These are phyloP conservation scores for Panicum miliaceum DNA, from an alignment of 176 grass and related monocot genomes.

Conservation along the genomic window DNA sequence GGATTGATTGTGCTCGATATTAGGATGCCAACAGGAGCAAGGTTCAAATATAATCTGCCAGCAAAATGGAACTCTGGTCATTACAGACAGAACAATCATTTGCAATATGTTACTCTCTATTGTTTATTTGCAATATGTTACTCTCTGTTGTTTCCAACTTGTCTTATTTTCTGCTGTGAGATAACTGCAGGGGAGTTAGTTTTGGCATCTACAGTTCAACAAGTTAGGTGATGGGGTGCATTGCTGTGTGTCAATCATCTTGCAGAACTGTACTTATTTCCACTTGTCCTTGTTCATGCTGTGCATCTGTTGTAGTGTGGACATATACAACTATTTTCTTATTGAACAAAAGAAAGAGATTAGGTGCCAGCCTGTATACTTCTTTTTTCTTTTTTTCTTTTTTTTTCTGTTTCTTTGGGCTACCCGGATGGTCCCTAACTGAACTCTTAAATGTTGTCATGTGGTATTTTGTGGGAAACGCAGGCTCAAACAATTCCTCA, in stretches of 20 bases:
- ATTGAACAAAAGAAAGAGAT: constrained; percentile 14
- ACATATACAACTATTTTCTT: constrained; percentile 33
- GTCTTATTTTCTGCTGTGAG: not conserved
- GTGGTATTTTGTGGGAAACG: constrained; percentile 32
- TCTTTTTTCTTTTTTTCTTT: constrained; percentile 15
- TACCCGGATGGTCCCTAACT: constrained; percentile 31
- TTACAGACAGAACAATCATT: not conserved
- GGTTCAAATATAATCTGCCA: not conserved
- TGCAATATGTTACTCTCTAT: not conserved
- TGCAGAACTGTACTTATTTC: constrained; percentile 40
- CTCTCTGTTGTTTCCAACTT: constrained; percentile 4
- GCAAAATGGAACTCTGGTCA: not conserved
- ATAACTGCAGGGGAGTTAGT: not conserved
- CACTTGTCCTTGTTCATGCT: constrained; percentile 26
- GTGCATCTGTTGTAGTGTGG: constrained; percentile 16
- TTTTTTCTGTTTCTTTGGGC: not conserved
- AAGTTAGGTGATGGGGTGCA: constrained; percentile 26
- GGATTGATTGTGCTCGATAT: not conserved
- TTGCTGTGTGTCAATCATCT: constrained; percentile 43
- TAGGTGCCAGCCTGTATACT: constrained; percentile 24
- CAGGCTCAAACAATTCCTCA: constrained; percentile 12
- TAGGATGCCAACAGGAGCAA: not conserved
- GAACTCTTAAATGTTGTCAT: constrained; percentile 37
- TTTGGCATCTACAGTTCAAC: not conserved
- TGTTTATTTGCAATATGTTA: not conserved